Evolutionary conservation across 2,329 filamentous ascomycete species (phyloP).

Genomic region (Aspergillus neoniger): DNA sequence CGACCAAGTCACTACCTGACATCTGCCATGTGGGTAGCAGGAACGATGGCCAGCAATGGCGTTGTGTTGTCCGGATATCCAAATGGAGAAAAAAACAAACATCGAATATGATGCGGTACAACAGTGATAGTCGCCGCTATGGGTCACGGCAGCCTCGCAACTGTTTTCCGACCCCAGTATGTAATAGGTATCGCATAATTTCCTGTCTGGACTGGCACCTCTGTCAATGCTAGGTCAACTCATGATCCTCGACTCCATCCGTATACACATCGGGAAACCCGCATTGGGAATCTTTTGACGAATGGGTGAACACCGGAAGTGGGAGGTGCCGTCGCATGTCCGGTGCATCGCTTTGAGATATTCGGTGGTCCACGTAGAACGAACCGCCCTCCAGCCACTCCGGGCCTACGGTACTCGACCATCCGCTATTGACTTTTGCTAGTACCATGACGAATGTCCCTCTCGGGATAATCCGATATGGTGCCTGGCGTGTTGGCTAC

Average conservation of each 20-base stretch:
- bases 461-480: not conserved
- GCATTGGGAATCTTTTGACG: not conserved
- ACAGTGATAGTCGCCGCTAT: not conserved
- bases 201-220: not conserved
- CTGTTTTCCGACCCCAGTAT: constrained; percentile 4
- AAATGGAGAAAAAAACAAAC: not conserved
- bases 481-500: constrained; percentile 1
- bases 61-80: not conserved
- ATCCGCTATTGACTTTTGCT: not conserved
- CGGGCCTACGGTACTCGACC: not conserved
- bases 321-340: not conserved
- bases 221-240: not conserved
- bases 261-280: not conserved
- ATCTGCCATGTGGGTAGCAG: constrained; percentile 5
- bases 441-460: not conserved
- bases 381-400: not conserved
- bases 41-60: constrained; percentile 5
- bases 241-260: not conserved
- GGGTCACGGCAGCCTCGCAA: constrained; percentile 6
- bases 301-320: not conserved
- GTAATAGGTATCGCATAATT: not conserved
- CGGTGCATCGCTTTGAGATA: not conserved
- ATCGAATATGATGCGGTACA: not conserved
- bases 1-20: constrained; percentile 1
- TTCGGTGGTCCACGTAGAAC: constrained; percentile 3